Base-by-base conservation (phyloP, 768 basidiomycete species). In the Leccinellum luteum region DNA sequence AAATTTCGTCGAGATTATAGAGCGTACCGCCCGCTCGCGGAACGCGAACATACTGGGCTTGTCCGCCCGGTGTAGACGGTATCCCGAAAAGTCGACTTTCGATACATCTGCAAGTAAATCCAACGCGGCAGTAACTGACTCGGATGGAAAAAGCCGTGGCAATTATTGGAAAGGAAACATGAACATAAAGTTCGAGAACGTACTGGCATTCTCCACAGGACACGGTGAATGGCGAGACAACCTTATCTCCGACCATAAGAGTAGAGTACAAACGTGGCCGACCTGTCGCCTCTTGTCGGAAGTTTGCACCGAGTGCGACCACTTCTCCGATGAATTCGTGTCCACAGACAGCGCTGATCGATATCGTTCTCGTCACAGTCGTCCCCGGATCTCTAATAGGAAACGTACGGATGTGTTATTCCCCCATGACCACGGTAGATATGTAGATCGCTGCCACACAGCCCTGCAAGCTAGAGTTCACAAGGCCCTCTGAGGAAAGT, bases 121-220 rank as follows among this genome's bases (percentile, higher is more conserved):
- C 90, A 23, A 87, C 64, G 3, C 85, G 83, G 64, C 89, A 92
- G 49, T 83, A 81, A 51, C 90, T 92, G 53, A n/a, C n/a, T n/a
- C n/a, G n/a, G n/a, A 17, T 28, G 41, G 25, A 47, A 27, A 15
- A 19, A 3, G 28, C 52, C 28, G 54, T 32, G 15, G 53, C 6
- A 19, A 8, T 27, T 14, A 25, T 44, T 1, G 3, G 21, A 31
- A 8, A 15, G 6, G n/a, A 49, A 21, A 30, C 7, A 10, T 41
- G 8, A 2, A 25, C 23, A 45, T 15, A 13, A 30, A 32, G 5
- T 12, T 15, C 4, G 38, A 43, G 2, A 44, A 79, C 85, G 66
- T 58, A 92, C 90, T 86, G 82, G 80, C 91, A 93, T 66, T 92
- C 89, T n/a, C 85, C 86, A 61, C 91, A 93, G 50, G 83, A 89